A percentile compares a stretch with the other conserved stretches of the same genome.
Evolutionary conservation across 2,329 filamentous ascomycete species (phyloP).

Genomic region (Dendryphion nanum): DNA sequence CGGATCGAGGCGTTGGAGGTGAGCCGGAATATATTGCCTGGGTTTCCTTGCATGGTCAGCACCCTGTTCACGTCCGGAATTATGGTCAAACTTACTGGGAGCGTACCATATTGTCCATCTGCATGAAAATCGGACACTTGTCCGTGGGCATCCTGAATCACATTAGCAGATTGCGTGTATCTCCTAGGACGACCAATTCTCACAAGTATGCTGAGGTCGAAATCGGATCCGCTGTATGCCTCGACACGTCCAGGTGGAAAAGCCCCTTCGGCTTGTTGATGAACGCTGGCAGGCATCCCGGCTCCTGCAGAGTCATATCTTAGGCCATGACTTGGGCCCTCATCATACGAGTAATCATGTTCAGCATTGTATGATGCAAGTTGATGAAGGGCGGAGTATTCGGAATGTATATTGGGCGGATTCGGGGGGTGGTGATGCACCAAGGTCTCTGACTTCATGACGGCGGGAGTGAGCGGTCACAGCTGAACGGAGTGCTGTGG

Average conservation of each 20-base stretch:
- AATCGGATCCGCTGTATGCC: constrained; percentile 7
- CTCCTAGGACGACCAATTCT: too few relatives aligned
- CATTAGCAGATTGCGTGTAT: constrained; percentile 17
- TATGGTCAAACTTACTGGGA: too few relatives aligned
- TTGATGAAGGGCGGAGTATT: constrained; percentile 40
- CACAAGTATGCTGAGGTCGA: too few relatives aligned
- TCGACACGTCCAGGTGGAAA: constrained; percentile 31
- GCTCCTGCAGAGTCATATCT: constrained; percentile 30
- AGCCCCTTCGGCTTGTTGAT: constrained; percentile 19
- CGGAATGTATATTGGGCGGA: constrained; percentile 28
- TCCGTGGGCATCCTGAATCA: constrained; percentile 26
- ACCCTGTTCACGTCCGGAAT: too few relatives aligned
- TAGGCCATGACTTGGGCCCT: constrained; percentile 12
- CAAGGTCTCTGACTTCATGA: constrained; percentile 35
- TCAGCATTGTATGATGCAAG: constrained; percentile 45
- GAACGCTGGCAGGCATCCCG: constrained; percentile 27
- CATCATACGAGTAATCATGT: constrained; percentile 37
- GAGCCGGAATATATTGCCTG: constrained; percentile 28
- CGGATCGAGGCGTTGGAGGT: constrained; percentile 47
- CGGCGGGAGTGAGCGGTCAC: too few relatives aligned
- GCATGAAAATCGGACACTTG: constrained; percentile 17
- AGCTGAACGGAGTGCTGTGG: too few relatives aligned
- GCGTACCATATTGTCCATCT: not conserved
- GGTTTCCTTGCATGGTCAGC: constrained; percentile 20
- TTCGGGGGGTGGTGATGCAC: constrained; percentile 38